These are phyloP conservation scores for Leccinum solheimii DNA, from an alignment of 1,284 basidiomycete species.

Conservation along the genomic window DNA sequence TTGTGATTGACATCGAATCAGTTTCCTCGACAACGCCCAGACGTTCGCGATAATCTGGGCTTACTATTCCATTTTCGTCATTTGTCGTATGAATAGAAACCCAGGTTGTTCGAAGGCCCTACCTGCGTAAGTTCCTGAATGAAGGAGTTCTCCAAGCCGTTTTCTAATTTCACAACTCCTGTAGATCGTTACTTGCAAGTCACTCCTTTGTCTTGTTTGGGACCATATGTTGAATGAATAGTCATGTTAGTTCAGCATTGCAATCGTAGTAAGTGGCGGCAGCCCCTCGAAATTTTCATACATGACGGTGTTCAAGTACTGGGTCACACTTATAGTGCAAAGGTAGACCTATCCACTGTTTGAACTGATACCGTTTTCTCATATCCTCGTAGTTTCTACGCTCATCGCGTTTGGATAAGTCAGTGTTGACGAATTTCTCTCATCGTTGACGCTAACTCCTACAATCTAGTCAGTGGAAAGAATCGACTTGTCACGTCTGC, in stretches of 20 bases:
- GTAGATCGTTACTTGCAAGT: slow-evolving; percentile 11
- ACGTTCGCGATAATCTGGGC: neutral
- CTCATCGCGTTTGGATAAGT: slow-evolving; percentile 33
- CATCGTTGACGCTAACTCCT: neutral
- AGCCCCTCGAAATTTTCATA: neutral
- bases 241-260: neutral
- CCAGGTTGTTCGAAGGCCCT: slow-evolving; percentile 2
- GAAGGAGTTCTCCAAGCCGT: neutral
- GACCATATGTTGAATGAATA: neutral
- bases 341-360: slow-evolving; percentile 3
- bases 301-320: slow-evolving; percentile 14
- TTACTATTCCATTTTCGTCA: slow-evolving; percentile 7
- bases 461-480: slow-evolving; percentile 22
- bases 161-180: neutral
- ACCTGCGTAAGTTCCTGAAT: slow-evolving; percentile 14
- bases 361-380: neutral
- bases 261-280: slow-evolving; percentile 4
- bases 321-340: slow-evolving; percentile 20
- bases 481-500: slow-evolving; percentile 19
- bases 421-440: neutral
- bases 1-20: slow-evolving; percentile 9
- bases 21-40: slow-evolving; percentile 15
- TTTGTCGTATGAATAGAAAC: slow-evolving; percentile 4
- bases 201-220: neutral
- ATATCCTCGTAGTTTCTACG: slow-evolving; percentile 23